These are phyloP conservation scores for Dalbergia cochinchinensis DNA, from an alignment of 306 rosid genomes.

Conservation along the genomic window DNA sequence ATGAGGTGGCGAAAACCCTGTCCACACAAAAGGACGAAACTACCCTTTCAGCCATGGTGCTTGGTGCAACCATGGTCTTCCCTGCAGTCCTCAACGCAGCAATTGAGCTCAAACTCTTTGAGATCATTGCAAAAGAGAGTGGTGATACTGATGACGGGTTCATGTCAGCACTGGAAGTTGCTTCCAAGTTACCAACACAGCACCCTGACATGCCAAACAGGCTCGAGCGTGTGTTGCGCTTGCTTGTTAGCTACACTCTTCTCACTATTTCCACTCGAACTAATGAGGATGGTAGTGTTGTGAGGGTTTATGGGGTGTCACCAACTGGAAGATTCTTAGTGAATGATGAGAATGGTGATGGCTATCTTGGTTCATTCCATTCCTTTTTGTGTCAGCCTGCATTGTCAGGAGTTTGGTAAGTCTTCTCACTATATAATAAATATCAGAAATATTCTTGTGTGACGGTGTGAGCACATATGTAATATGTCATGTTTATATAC, in stretches of 20 bases:
- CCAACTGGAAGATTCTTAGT: slow-evolving; percentile 10
- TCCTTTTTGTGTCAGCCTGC: not conserved
- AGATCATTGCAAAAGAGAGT: slow-evolving; percentile 37
- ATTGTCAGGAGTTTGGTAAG: slow-evolving; percentile 19
- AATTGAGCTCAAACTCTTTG: slow-evolving; percentile 47
- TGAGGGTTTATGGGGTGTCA: slow-evolving; percentile 20
- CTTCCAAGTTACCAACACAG: slow-evolving; percentile 36
- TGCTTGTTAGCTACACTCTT: slow-evolving; percentile 46
- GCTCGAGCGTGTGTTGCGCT: slow-evolving; percentile 39
- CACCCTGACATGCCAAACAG: slow-evolving; percentile 33
- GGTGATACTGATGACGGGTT: not conserved
- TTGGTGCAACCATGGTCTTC: slow-evolving; percentile 38
- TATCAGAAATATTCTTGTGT: too few species aligned
- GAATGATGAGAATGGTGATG: not conserved
- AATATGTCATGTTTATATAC: too few species aligned
- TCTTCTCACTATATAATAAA: too few species aligned
- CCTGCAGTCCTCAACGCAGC: slow-evolving; percentile 51
- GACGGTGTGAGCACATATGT: too few species aligned
- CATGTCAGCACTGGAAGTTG: slow-evolving; percentile 39
- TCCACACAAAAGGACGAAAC: not conserved
- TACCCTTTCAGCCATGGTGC: slow-evolving; percentile 38
- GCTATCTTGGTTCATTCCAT: slow-evolving; percentile 7
- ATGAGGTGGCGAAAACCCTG: not conserved
- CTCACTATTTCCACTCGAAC: slow-evolving; percentile 28
- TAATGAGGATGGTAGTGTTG: slow-evolving; percentile 14